Evolutionary conservation across 78 protist species (phyloP), one percentile per base, ranked within the genome.

Genomic region (Bodo saltans): DNA sequence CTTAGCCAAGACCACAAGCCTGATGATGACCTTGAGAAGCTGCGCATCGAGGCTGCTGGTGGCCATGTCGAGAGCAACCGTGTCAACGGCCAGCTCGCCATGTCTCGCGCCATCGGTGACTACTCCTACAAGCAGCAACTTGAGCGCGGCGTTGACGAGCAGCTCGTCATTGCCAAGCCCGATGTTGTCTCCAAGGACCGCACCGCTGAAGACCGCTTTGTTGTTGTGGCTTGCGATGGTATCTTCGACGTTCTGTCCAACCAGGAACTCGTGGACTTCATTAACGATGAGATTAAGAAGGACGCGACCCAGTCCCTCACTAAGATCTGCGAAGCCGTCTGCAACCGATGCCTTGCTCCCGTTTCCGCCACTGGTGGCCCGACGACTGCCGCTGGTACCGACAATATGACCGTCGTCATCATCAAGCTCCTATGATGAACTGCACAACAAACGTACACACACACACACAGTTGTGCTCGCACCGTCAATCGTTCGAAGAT

Each of bases 211-310:
- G 81, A 83, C 42, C 85, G 86, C 30, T 89, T 83, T 42, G 12
- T 92, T 28, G 84, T 95, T 21, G 42, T 94, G 35, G 98, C 95
- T 29, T 95, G 96, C 42, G 98, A 95, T 68, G 98, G 98, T 26
- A 68, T 95, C 70, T 95, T 94, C 94, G 97, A 95, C 73, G 93
- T 87, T 47, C 68, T 95, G 26, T 42, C 79, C 60, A 90, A 92
- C 79, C 87, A 93, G 39, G 74, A 87, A 32, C 93, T 85, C 26
- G 93, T 89, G 34, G 83, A 37, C 28, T 74, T 88, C 2, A 93
- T 93, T 33, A 0, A 28, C 39, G 42, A 81, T 1, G 78, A 69
- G 85, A 32, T 81, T 27, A 23, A 8, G n/a, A 17, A 8, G 8
- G n/a, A 23, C 60, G 60, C 60, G 17, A 17, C n/a, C n/a, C 60